Evolutionary conservation across 139 green algal genomes (phyloP), one percentile per base, ranked within the genome.

Genomic region (Nannochloris sp.): DNA sequence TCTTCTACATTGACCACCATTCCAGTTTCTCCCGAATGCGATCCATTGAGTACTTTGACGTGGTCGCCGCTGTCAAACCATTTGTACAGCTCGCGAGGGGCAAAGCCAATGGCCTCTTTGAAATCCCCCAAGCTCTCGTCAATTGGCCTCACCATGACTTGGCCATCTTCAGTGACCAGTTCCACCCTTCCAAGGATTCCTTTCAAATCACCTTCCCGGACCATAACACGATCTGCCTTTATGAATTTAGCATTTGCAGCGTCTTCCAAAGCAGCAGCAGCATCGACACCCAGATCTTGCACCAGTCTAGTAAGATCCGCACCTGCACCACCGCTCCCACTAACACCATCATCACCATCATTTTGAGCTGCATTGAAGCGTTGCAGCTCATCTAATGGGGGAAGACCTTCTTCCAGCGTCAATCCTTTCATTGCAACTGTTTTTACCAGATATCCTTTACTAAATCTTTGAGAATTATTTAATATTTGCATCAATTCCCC

Each of bases 311-410:
- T 59, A 24, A 71, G 48, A 44, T 67, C 73, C 1, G 35, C 47
- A 34, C 23, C 15, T 39, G 34, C 32, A 27, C n/a, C 27, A 3
- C 24, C 54, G 0, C 29, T 13, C 39, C 39, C 29, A 9, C 31
- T 27, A 27, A 19, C 42, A 19, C 19, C 48, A 2, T 32, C 68
- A 4, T 34, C 54, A 19, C 45, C 64, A 19, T 56, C 64, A 6
- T 35, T 45, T 53, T 69, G 62, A 34, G 63, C 76, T 30, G 79
- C 55, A 42, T 96, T 91, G 79, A 91, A 98, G 34, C 76, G 73
- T 46, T 88, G 80, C 38, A 98, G 72, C 78, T 98, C 91, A 25
- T 97, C 91, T 53, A 97, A 66, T 2, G 87, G 82, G 2, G 91
- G 92, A 27, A 85, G 47, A 39, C 55, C 67, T 10, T 90, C 81